Evolutionary conservation across 139 green algal genomes (phyloP), one percentile per base, ranked within the genome.

Genomic region (Pleodorina starrii): DNA sequence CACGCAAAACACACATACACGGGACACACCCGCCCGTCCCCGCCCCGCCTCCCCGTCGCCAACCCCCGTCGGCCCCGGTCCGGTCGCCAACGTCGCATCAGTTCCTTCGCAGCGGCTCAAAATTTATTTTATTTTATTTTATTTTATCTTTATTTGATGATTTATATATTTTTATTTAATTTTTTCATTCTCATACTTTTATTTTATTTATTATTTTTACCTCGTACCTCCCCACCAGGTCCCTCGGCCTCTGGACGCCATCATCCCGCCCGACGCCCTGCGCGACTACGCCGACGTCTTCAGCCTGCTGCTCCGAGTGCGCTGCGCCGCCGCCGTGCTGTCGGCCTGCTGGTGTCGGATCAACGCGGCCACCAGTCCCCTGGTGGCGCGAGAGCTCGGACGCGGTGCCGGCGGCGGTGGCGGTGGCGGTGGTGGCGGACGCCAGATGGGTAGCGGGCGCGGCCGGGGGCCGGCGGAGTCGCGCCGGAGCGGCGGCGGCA

Each of bases 211-310:
- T n/a, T n/a, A n/a, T n/a, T n/a, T n/a, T n/a, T n/a, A n/a, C n/a
- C n/a, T n/a, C 54, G 21, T 66, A 12, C 17, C 54, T 32, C 0
- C 59, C 59, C 16, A 12, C 29, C 81, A 87, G 81, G 60, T 87
- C 4, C 81, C 81, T 11, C 29, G 42, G 1, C 81, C 81, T 1
- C 81, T 87, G 40, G 60, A 87, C 81, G 42, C 60, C n/a, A 60
- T 87, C 35, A 38, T 87, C 50, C 66, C 42, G 23, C 42, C 81
- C n/a, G 43, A 46, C 81, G 23, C 21, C 60, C 5, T 59, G 42
- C n/a, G 1, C 27, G 36, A 16, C 63, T 87, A 87, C 81, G 29
- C 60, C 19, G 81, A 87, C 43, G 43, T 87, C 7, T 72, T 87
- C 42, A 76, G 54, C 60, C 25, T 68, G 40, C 60, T 78, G 43